phyloP scores from a whole-genome alignment of 2,329 filamentous ascomycete genomes.

The Thermoascus crustaceus region DNA sequence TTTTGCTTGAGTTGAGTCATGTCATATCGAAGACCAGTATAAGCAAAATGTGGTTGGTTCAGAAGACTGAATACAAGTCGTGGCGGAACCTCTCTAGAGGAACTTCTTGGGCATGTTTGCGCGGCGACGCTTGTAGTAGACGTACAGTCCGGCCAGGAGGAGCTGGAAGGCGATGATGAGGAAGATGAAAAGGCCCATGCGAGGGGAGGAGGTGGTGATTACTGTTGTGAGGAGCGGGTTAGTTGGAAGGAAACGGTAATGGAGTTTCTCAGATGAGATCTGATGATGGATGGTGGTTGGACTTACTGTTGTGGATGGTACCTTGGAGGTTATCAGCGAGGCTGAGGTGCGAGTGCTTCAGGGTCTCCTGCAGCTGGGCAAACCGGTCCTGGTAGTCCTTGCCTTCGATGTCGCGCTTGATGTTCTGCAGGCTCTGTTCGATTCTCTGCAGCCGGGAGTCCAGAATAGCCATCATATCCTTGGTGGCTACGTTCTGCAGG shows the following conservation, averaged over 20 bases:
- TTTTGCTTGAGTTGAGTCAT: no score
- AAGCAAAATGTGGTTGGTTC: no score
- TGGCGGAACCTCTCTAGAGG: constrained; percentile 50
- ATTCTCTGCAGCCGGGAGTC: constrained; percentile 46
- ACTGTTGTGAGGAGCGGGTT: constrained; percentile 26
- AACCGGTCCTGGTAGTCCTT: constrained; percentile 51
- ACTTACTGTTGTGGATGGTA: constrained; percentile 44
- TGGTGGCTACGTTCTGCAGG: constrained; percentile 28
- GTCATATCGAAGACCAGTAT: no score
- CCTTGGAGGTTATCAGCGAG: constrained; percentile 45
- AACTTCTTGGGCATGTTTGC: constrained; percentile 83
- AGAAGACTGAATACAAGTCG: no score
- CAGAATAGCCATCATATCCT: constrained; percentile 31
- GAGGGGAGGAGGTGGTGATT: constrained; percentile 46
- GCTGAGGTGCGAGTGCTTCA: constrained; percentile 47
- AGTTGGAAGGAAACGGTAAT: not conserved
- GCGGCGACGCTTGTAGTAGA: constrained; percentile 72
- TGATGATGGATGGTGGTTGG: constrained; percentile 1
- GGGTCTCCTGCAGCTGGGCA: constrained; percentile 44
- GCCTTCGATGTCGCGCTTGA: constrained; percentile 48
- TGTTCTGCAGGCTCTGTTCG: constrained; percentile 42
- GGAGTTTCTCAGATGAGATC: not conserved
- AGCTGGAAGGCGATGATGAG: constrained; percentile 68
- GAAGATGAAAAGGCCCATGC: constrained; percentile 57
- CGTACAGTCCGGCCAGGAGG: constrained; percentile 59